phyloP scores from a whole-genome alignment of 1,284 basidiomycete genomes.

The Apiotrichum mycotoxinovorans region DNA sequence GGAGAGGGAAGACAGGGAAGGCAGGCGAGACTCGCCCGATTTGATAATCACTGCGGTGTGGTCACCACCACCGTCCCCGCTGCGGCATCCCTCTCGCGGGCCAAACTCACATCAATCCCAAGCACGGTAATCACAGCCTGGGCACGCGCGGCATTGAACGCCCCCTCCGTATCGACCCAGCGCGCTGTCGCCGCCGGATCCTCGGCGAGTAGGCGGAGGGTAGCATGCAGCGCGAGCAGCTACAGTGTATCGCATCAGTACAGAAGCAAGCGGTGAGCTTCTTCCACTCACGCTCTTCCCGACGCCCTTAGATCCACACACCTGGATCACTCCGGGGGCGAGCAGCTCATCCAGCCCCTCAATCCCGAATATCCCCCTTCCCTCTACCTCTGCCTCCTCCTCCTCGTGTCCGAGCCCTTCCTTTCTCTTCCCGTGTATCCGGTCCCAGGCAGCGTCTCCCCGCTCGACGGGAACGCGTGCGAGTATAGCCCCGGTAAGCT shows the following conservation, averaged over 20 bases:
- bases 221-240: slow-evolving; percentile 43
- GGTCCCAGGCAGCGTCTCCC: background rate
- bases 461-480: slow-evolving; percentile 3
- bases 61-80: background rate
- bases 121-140: slow-evolving; percentile 22
- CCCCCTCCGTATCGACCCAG: slow-evolving; percentile 47
- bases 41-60: background rate
- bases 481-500: slow-evolving; percentile 22
- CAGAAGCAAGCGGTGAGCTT: background rate
- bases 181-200: slow-evolving; percentile 28
- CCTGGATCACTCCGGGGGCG: slow-evolving; percentile 32
- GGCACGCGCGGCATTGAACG: slow-evolving; percentile 39
- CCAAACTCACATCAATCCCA: slow-evolving; percentile 32
- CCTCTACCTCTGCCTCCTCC: background rate
- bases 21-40: background rate
- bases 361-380: background rate
- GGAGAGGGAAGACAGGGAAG: too few species aligned
- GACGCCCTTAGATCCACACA: slow-evolving; percentile 37
- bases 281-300: slow-evolving; percentile 44
- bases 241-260: slow-evolving; percentile 7
- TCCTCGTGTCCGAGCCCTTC: background rate
- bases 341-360: slow-evolving; percentile 28
- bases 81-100: background rate
- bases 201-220: slow-evolving; percentile 25
- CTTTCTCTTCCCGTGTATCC: too few species aligned